phyloP scores from a whole-genome alignment of 805 yeast species.

The Yarrowia porcina region DNA sequence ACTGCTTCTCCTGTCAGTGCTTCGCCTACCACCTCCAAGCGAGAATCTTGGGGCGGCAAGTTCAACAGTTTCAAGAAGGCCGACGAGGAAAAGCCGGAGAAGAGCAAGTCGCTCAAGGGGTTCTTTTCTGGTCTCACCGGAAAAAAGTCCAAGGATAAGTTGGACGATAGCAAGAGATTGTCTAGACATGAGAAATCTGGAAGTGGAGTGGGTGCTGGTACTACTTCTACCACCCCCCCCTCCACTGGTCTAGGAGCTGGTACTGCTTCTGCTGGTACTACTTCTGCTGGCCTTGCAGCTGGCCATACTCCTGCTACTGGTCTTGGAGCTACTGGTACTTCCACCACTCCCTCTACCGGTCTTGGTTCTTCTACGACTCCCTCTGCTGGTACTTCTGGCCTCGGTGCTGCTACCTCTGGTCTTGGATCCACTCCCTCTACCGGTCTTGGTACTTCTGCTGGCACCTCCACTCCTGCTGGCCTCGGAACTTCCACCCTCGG shows the following conservation, averaged over 20 bases:
- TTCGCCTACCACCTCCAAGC: not conserved
- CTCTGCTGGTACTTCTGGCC: not conserved
- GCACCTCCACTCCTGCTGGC: too few species aligned
- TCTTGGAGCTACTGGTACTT: not conserved
- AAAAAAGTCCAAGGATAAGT: not conserved
- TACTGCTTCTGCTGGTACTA: not conserved
- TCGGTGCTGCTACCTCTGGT: too few species aligned
- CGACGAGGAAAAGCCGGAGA: slow-evolving; percentile 9
- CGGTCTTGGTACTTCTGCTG: too few species aligned
- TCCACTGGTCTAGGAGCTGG: too few species aligned
- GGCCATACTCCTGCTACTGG: not conserved
- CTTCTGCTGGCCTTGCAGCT: not conserved
- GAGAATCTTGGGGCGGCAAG: slow-evolving; percentile 24
- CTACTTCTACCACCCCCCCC: not conserved
- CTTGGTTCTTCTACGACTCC: too few species aligned
- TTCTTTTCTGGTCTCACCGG: slow-evolving; percentile 3
- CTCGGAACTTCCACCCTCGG: too few species aligned
- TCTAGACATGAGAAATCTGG: not conserved
- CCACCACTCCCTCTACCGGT: too few species aligned
- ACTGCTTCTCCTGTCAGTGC: not conserved
- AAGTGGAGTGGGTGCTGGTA: not conserved
- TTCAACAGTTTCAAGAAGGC: slow-evolving; percentile 4
- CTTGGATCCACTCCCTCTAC: too few species aligned
- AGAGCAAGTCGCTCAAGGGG: slow-evolving; percentile 14
- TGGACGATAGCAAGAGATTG: not conserved